Evolutionary conservation across 371 early-diverging fungal genomes (phyloP).

Genomic region (Haplosporangium sp.): DNA sequence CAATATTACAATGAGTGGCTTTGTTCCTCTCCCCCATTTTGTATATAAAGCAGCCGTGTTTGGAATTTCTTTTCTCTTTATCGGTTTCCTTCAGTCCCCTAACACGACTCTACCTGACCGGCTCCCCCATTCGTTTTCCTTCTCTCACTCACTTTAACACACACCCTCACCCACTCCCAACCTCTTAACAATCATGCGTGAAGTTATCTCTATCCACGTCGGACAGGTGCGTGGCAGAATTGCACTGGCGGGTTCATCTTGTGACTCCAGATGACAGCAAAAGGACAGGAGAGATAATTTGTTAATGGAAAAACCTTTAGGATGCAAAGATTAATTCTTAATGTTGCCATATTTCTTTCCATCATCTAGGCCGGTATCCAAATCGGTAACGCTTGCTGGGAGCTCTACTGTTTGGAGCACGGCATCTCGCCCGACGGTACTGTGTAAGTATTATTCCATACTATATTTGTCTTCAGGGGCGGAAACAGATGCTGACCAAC

Average conservation of each 20-base stretch:
- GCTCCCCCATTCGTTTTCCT: conserved; percentile 26
- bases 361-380: conserved; percentile 99
- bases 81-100: conserved; percentile 54
- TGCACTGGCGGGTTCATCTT: not conserved
- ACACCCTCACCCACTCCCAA: not conserved
- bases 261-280: not conserved
- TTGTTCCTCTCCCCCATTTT: not conserved
- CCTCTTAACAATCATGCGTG: conserved; percentile 82
- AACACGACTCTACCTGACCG: conserved; percentile 50
- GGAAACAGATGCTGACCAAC: not conserved
- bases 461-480: too few relatives aligned
- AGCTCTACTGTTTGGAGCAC: conserved; percentile 98
- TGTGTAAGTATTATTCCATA: conserved; percentile 31
- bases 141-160: conserved; percentile 6
- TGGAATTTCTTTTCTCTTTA: conserved; percentile 32
- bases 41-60: conserved; percentile 14
- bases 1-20: not conserved
- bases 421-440: conserved; percentile 97
- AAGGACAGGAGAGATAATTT: not conserved
- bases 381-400: conserved; percentile 99
- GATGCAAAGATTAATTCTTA: too few relatives aligned
- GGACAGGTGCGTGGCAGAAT: conserved; percentile 40
- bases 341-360: not conserved
- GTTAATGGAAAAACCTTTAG: too few relatives aligned
- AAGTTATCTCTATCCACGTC: conserved; percentile 96